A percentile compares a stretch with the other conserved stretches of the same genome.
Conservation (phyloP, 1,139 yeast genomes). For the Candida sp. region DNA sequence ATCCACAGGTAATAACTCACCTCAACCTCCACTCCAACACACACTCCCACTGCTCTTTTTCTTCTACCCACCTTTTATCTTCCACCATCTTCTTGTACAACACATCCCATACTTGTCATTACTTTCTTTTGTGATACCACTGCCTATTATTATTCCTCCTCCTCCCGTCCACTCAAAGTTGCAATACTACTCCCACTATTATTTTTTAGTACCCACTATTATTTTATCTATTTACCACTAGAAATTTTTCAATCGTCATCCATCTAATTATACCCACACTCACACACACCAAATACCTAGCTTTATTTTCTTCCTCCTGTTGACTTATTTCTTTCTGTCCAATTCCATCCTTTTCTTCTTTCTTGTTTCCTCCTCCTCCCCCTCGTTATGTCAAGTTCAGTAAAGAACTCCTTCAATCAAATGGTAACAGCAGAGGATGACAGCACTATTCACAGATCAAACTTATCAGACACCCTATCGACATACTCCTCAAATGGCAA, state of each 20-base stretch:
- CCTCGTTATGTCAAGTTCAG: not conserved
- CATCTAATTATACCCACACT: no score
- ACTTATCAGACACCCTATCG: conserved; percentile 2
- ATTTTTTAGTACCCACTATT: not conserved
- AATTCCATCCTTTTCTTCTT: not conserved
- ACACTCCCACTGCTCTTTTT: no score
- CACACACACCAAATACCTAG: no score
- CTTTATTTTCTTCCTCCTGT: not conserved
- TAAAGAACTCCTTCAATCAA: not conserved
- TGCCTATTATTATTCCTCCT: no score
- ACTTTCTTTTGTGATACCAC: not conserved
- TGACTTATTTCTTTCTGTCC: not conserved
- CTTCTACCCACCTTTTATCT: no score
- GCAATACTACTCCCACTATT: not conserved
- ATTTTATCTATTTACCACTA: not conserved
- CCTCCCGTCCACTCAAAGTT: not conserved
- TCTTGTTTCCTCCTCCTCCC: not conserved
- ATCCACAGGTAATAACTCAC: no score
- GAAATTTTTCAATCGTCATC: not conserved
- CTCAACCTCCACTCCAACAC: no score
- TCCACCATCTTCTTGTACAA: no score
- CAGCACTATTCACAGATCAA: not conserved
- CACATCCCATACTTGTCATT: no score
- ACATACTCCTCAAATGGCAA: not conserved
- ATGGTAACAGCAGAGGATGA: conserved; percentile 1